A percentile compares a stretch with the other conserved stretches of the same genome.
Evolutionary conservation across 345 rosid species (phyloP).

Genomic region (Brassica rapa): DNA sequence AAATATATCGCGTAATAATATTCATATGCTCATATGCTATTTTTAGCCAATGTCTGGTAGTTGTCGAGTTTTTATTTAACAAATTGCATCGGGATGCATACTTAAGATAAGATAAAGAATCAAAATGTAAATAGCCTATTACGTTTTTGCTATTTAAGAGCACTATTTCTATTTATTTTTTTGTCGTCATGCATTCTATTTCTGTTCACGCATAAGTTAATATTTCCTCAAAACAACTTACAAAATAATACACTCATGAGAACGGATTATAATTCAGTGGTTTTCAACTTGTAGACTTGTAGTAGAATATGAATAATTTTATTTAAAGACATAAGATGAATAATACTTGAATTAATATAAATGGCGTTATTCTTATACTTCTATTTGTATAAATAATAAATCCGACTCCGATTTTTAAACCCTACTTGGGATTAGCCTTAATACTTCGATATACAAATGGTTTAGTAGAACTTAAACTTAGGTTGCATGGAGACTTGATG

Average conservation of each 20-base stretch:
- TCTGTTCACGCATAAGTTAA: neutral
- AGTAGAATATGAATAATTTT: neutral
- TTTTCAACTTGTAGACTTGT: neutral
- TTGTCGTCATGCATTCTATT: neutral
- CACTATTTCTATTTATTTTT: neutral
- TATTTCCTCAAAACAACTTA: neutral
- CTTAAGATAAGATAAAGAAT: conserved; percentile 39
- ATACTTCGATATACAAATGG: neutral
- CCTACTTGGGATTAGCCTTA: neutral
- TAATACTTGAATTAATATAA: neutral
- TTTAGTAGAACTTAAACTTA: neutral
- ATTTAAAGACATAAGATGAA: neutral
- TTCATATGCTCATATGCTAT: conserved; percentile 38
- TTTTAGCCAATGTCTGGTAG: conserved; percentile 41
- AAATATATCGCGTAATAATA: conserved; percentile 3
- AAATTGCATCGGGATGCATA: conserved; percentile 43
- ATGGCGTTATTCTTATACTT: neutral
- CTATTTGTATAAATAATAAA: neutral
- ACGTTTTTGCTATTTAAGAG: neutral
- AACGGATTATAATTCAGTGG: neutral
- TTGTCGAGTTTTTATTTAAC: conserved; percentile 30
- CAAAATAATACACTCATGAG: neutral
- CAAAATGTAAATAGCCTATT: neutral
- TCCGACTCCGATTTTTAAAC: neutral
- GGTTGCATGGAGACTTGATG: neutral